These are phyloP conservation scores for Sabuloglossum arenarium DNA, from an alignment of 495 filamentous ascomycete species.

Conservation along the genomic window DNA sequence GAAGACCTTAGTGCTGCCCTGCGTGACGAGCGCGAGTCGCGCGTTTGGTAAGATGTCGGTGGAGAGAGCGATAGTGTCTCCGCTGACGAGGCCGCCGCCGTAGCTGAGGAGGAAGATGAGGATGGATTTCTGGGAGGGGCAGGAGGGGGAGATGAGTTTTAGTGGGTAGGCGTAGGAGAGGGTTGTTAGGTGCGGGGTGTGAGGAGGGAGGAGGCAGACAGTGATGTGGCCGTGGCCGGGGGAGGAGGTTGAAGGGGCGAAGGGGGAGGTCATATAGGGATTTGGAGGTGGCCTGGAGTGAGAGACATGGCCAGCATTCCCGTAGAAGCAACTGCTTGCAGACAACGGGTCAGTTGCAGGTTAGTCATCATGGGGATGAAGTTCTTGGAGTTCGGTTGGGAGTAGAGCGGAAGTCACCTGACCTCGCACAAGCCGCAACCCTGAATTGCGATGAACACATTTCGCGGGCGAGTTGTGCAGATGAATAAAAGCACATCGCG, in stretches of 20 bases:
- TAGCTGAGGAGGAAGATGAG: conserved; percentile 78
- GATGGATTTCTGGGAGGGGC: conserved; percentile 26
- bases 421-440: background rate
- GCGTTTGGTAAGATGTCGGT: conserved; percentile 41
- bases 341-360: background rate
- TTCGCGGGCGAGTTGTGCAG: background rate
- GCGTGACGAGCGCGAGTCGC: conserved; percentile 67
- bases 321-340: too few species aligned
- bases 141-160: conserved; percentile 57
- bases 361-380: background rate
- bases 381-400: background rate
- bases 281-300: background rate
- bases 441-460: background rate
- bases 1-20: conserved; percentile 94
- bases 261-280: conserved; percentile 20
- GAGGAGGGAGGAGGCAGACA: conserved; percentile 48
- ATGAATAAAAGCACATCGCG: background rate
- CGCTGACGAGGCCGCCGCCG: conserved; percentile 76
- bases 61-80: conserved; percentile 56
- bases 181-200: conserved; percentile 45
- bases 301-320: background rate
- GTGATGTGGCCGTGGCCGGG: conserved; percentile 63
- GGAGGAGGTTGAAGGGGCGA: conserved; percentile 45
- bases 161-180: conserved; percentile 85
- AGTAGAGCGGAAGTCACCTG: background rate